Evolutionary conservation across 768 basidiomycete species (phyloP), one percentile per base, ranked within the genome.

Genomic region (Chalciporus sphaerocephalus): DNA sequence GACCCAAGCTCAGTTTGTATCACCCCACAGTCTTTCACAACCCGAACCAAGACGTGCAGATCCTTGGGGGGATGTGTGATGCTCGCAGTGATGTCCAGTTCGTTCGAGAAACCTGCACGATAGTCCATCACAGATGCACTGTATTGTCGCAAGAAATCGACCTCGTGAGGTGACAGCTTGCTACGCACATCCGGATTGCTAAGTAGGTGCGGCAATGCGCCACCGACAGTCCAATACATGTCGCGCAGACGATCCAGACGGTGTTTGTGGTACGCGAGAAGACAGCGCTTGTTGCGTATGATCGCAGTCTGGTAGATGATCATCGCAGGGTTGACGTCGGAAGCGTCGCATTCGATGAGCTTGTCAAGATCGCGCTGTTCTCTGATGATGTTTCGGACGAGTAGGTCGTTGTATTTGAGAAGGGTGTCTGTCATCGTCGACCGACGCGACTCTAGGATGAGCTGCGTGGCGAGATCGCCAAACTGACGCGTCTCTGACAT

Each of bases 1-100:
- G 79, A 85, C 8, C 96, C 96, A 46, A 86, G 71, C 67, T 96
- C 92, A 1, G 94, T 92, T 65, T 92, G 86, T 16, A 99, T 90
- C 41, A 85, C 80, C 3, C 96, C 95, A 53, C 92, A 92, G 58
- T 97, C 93, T 55, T 76, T 77, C 20, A 92, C 77, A 24, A 97
- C 95, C 45, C 80, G 78, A 18, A 98, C 93, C 32, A 85, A 74
- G 30, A 92, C 90, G 61, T 92, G 85, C 24, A 97, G 71, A 54
- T 96, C 93, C 62, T 85, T 91, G 1, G 95, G 92, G 2, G 93
- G 92, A 16, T 79, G 70, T 22, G 80, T 78, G 49, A 97, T 84
- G 52, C 84, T 81, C 0, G 90, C 86, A 36, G 86, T 86, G 42
- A 97, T 79, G 69, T 96, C 93, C 46, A 93, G 73, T 65, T 90